phyloP scores from a whole-genome alignment of 1,284 basidiomycete genomes.

The Entoloma clypeatum region DNA sequence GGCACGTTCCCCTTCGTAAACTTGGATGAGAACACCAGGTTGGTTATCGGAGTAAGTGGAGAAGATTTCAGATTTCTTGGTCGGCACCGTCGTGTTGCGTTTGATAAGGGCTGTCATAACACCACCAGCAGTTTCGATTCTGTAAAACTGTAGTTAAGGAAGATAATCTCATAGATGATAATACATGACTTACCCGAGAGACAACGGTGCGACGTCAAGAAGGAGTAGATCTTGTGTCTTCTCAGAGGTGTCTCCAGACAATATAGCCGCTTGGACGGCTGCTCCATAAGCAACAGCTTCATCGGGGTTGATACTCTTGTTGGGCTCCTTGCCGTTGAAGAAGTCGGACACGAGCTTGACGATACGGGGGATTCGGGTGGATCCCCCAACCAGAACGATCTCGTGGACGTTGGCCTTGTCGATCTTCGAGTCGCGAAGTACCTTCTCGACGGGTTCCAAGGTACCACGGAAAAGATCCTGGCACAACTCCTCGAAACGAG shows the following conservation, averaged over 20 bases:
- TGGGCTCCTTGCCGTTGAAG: slow-evolving; percentile 97
- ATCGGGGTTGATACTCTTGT: slow-evolving; percentile 98
- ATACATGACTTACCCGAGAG: slow-evolving; percentile 55
- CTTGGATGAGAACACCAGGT: slow-evolving; percentile 97
- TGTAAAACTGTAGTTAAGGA: slow-evolving; percentile 13
- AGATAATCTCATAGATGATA: slow-evolving; percentile 2
- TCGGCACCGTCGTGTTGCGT: slow-evolving; percentile 98
- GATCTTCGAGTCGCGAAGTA: slow-evolving; percentile 97
- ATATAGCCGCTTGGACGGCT: slow-evolving; percentile 97
- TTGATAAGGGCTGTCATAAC: slow-evolving; percentile 98
- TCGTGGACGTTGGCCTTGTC: slow-evolving; percentile 95
- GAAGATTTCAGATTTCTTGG: slow-evolving; percentile 99
- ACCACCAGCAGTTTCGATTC: slow-evolving; percentile 99
- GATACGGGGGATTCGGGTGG: slow-evolving; percentile 97
- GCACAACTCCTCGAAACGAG: slow-evolving; percentile 98
- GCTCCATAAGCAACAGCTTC: slow-evolving; percentile 99
- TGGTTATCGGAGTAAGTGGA: slow-evolving; percentile 99
- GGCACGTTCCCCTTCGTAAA: slow-evolving; percentile 98
- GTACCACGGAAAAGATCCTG: slow-evolving; percentile 97
- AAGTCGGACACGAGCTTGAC: slow-evolving; percentile 98
- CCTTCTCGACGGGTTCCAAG: slow-evolving; percentile 98
- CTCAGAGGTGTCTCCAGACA: slow-evolving; percentile 97
- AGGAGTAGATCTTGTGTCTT: slow-evolving; percentile 96
- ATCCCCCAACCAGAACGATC: slow-evolving; percentile 97
- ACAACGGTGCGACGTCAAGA: slow-evolving; percentile 95